These are phyloP conservation scores for Dalechampia spathulata DNA, from an alignment of 441 rosid genomes.

Conservation along the genomic window DNA sequence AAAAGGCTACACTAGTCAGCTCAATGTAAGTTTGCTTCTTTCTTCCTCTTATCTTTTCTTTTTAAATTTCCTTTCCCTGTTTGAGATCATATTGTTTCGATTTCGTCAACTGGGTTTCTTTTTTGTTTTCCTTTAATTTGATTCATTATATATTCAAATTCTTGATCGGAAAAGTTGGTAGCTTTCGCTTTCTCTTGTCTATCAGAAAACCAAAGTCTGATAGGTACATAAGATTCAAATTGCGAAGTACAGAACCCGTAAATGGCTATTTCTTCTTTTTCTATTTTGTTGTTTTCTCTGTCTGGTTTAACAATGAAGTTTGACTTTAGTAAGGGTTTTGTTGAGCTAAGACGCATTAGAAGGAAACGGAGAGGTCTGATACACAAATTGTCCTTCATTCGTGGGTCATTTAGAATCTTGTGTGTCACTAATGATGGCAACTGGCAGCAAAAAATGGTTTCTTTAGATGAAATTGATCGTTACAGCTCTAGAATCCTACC, in stretches of 20 bases:
- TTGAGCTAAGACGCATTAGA: neutral
- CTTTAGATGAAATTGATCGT: neutral
- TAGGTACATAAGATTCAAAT: no score
- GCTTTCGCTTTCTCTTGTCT: no score
- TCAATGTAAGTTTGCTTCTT: slow-evolving; percentile 47
- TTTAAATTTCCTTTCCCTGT: neutral
- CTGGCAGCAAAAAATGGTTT: no score
- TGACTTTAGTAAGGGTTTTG: slow-evolving; percentile 1
- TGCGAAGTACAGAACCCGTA: neutral
- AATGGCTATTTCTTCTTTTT: neutral
- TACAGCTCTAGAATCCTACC: neutral
- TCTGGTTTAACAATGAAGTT: neutral
- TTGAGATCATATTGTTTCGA: neutral
- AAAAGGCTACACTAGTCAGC: slow-evolving; percentile 53
- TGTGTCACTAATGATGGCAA: neutral
- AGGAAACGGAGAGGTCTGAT: neutral
- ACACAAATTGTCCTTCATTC: neutral
- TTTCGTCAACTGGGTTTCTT: no score
- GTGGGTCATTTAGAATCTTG: neutral
- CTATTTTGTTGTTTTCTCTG: neutral
- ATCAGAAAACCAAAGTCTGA: no score
- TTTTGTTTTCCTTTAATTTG: no score
- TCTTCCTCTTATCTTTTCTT: neutral
- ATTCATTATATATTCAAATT: no score
- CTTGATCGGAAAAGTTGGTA: no score